These are phyloP conservation scores for Zymoseptoria pseudotritici DNA, from an alignment of 2,329 filamentous ascomycete species.

Conservation along the genomic window DNA sequence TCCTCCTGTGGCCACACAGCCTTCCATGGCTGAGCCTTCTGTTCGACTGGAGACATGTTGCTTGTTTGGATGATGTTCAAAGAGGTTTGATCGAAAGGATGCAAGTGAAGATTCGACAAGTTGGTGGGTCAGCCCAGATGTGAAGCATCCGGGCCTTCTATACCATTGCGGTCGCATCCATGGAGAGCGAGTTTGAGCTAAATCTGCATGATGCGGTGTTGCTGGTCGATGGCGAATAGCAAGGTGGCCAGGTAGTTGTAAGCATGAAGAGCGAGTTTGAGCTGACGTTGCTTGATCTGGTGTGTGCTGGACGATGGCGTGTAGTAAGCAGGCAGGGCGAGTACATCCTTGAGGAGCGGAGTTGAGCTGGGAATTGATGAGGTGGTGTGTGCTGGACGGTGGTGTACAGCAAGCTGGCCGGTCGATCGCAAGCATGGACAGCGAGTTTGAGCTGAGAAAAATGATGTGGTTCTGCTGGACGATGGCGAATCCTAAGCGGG, in stretches of 20 bases:
- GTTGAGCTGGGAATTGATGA: too few relatives aligned
- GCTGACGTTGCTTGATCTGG: neutral
- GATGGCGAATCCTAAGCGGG: neutral
- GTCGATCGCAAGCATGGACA: neutral
- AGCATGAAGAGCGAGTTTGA: neutral
- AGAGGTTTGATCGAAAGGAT: neutral
- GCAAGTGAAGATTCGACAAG: neutral
- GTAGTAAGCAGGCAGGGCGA: neutral
- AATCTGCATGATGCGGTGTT: neutral
- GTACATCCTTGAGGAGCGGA: too few relatives aligned
- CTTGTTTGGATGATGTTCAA: neutral
- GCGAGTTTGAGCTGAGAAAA: neutral
- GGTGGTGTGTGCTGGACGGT: too few relatives aligned
- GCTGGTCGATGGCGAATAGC: neutral
- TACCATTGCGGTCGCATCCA: neutral
- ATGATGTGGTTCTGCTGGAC: neutral
- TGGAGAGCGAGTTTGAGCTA: neutral
- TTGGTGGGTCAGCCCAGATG: neutral
- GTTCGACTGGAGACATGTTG: neutral
- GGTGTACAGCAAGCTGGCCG: too few relatives aligned
- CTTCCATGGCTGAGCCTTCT: conserved; percentile 7
- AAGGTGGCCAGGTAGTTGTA: neutral
- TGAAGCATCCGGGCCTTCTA: neutral
- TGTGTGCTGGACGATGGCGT: neutral
- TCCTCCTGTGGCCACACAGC: neutral